Base-by-base conservation (phyloP, 2,329 filamentous ascomycete genomes). In the Calonectria fujianensis region DNA sequence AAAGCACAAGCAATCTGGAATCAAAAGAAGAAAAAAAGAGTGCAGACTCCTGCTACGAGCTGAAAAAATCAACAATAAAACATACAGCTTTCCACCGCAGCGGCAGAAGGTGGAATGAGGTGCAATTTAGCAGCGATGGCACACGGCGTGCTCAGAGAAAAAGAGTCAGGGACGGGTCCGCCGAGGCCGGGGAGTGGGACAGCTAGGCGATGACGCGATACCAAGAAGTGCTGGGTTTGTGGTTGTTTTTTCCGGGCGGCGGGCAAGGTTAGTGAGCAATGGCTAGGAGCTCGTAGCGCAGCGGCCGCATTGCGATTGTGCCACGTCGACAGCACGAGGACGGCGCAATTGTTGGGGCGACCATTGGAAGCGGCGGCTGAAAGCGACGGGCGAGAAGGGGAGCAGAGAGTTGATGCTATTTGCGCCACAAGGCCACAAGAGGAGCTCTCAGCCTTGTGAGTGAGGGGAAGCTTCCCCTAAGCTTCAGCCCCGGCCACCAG, bases 261-360 rank as follows among this genome's bases (percentile, higher is more conserved):
- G 35, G 50, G 24, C 67, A 73, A 64, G 41, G 10, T 24, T 54
- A 74, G 39, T 51, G 59, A 71, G 51, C 20, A 71, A 51, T 68
- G 41, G 52, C 66, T 52, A 70, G 13, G 61, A 63, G 20, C 57
- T 14, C 50, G 48, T 27, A 61, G 8, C n/a, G 37, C 13, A 52
- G 48, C 18, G 51, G 39, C 50, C 67, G 39, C 37, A 77, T 80
- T 78, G 63, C 75, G 74, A 77, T 80, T 78, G 63, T 77, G 74
- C 57, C 64, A 79, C 65, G 71, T 72, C 72, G 37, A 52, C 66
- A 63, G 64, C 48, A 69, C 45, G 20, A 24, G 20, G 50, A 66
- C 71, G 54, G 66, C 66, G 66, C 71, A 39, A 73, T 73, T 54
- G 71, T 73, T 35, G 24, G 51, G 54, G 66, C 20, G 54, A 57